Evolutionary conservation across 2,329 filamentous ascomycete genomes (phyloP).

Genomic region (Pseudofabraea citricarpa): DNA sequence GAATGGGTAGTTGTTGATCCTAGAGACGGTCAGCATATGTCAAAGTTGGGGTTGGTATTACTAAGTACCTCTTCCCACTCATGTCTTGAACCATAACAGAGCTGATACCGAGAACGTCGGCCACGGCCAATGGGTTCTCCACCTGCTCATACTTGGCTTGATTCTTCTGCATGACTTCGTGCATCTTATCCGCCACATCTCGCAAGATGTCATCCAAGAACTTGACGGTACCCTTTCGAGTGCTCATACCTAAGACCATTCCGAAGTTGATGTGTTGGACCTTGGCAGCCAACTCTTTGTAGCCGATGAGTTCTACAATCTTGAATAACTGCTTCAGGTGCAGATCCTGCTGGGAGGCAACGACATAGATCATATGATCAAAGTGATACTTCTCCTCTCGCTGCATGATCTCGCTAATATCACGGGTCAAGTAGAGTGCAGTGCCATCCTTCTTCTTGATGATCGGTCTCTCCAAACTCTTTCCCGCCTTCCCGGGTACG

Average conservation of each 20-base stretch:
- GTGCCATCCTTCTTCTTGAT: constrained; percentile 71
- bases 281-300: constrained; percentile 62
- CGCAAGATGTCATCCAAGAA: constrained; percentile 67
- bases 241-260: constrained; percentile 66
- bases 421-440: constrained; percentile 71
- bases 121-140: constrained; percentile 72
- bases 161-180: constrained; percentile 93
- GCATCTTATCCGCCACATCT: constrained; percentile 90
- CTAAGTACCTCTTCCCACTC: constrained; percentile 76
- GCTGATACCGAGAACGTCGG: constrained; percentile 87
- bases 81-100: constrained; percentile 98
- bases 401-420: constrained; percentile 69
- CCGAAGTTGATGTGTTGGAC: constrained; percentile 75
- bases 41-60: neutral
- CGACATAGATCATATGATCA: constrained; percentile 78
- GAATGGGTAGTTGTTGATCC: constrained; percentile 66
- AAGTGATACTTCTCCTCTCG: constrained; percentile 61
- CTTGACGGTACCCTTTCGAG: constrained; percentile 68
- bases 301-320: constrained; percentile 67
- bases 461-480: constrained; percentile 65
- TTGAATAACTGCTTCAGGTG: constrained; percentile 74
- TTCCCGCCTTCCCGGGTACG: constrained; percentile 60
- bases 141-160: constrained; percentile 87
- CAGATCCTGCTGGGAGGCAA: constrained; percentile 66
- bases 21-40: constrained; percentile 15